Evolutionary conservation across 371 early-diverging fungal genomes (phyloP), one percentile per base, ranked within the genome.

Genomic region (Nematocida minor): DNA sequence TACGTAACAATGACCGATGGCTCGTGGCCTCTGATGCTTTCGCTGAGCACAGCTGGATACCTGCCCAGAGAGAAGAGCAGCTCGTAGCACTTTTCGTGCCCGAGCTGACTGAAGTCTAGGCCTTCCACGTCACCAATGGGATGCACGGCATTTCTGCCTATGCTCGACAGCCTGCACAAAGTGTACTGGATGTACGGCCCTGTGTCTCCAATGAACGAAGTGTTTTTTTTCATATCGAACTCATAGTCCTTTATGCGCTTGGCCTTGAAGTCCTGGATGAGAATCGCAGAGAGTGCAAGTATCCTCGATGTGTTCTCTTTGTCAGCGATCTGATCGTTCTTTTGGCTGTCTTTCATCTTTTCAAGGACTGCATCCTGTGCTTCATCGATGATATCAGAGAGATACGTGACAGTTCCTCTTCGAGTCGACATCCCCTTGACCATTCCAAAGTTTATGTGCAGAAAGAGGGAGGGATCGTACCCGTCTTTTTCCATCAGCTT

Each of bases 401-500:
- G 87, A 88, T 96, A 96, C 20, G 96, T 93, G 20, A 91, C 97
- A 14, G 90, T 93, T 64, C 99, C 98, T 85, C 91, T 93, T 81
- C 98, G 91, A 32, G 97, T 97, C 60, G 91, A 91, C 96, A 97
- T 96, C 64, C 87, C 85, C 64, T 85, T 88, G 49, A 99, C 94
- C 89, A 96, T 87, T 69, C 99, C 99, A 86, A 92, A 97, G 86
- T 90, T 91, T 82, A 97, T 88, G 87, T 99, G 97, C 64, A 90
- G 87, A 80, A 92, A 89, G 6, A 55, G 0, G 60, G 87, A 87
- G 55, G 88, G 86, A 67, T 90, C 89, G 0, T 90, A 89, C 71
- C 90, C 87, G 80, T 93, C 84, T 78, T 90, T 85, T 80, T 92
- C 91, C 34, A 94, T 81, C 31, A 91, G 90, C 87, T 91, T 91